phyloP scores from a whole-genome alignment of 2,329 filamentous ascomycete species.

The Talaromyces albobiverticillius region DNA sequence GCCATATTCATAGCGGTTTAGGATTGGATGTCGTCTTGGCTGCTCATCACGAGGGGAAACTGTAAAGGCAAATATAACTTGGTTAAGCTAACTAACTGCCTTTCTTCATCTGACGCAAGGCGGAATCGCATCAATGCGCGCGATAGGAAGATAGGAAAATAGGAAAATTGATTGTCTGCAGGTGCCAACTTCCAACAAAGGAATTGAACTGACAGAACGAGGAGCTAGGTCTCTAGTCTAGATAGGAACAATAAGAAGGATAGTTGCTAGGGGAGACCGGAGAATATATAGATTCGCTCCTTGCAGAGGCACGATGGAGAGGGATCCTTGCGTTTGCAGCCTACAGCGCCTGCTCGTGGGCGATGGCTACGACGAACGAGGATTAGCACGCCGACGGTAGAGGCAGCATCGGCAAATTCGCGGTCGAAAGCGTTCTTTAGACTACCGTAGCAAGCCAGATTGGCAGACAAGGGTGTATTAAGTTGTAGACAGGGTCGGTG shows the following conservation, averaged over 20 bases:
- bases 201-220: not conserved
- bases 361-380: not conserved
- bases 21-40: too few species aligned
- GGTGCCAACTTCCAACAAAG: slow-evolving; percentile 7
- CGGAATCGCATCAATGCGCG: not conserved
- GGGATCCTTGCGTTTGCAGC: slow-evolving; percentile 1
- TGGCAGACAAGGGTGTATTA: not conserved
- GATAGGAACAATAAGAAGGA: slow-evolving; percentile 3
- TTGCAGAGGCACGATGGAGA: slow-evolving; percentile 13
- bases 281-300: slow-evolving; percentile 11
- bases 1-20: too few species aligned
- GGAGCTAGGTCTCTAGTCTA: not conserved
- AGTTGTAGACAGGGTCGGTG: not conserved
- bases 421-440: too few species aligned
- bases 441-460: not conserved
- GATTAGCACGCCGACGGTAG: not conserved
- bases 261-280: slow-evolving; percentile 16
- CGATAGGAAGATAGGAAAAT: slow-evolving; percentile 5
- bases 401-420: too few species aligned
- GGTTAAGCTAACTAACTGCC: too few species aligned
- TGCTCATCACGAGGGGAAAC: too few species aligned
- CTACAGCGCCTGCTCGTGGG: slow-evolving; percentile 6
- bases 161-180: slow-evolving; percentile 12
- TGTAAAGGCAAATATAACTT: too few species aligned
- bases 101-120: slow-evolving; percentile 10